Evolutionary conservation across 108 stramenopile species (phyloP).

Genomic region (Stephanodiscus minutulus): DNA sequence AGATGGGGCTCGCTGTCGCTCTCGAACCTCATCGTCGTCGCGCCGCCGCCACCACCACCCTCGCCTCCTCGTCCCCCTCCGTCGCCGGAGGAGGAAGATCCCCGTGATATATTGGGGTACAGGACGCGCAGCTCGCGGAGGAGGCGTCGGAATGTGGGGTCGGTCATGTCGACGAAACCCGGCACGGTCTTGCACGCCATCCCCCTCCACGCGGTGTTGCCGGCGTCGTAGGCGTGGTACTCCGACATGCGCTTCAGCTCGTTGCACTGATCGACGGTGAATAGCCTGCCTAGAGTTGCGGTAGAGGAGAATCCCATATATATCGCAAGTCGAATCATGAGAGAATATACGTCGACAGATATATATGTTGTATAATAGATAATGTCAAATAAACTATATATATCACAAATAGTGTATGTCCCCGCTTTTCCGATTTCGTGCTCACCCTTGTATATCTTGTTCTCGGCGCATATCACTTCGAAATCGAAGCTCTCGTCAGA

Average conservation of each 20-base stretch:
- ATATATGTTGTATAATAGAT: background rate
- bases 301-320: no score
- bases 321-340: background rate
- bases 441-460: constrained; percentile 5
- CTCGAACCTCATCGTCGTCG: constrained; percentile 10
- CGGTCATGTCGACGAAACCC: constrained; percentile 2
- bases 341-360: background rate
- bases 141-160: constrained; percentile 1
- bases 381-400: background rate
- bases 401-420: background rate
- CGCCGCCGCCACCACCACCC: no score
- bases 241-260: constrained; percentile 8
- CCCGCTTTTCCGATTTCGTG: no score
- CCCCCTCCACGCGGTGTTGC: constrained; percentile 4
- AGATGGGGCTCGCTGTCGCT: constrained; percentile 43
- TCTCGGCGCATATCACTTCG: constrained; percentile 8
- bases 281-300: constrained; percentile 13
- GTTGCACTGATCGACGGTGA: constrained; percentile 13
- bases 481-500: constrained; percentile 4
- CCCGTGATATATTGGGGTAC: background rate
- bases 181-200: constrained; percentile 16
- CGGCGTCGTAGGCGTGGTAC: constrained; percentile 4
- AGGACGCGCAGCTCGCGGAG: background rate
- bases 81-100: no score
- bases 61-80: no score